These are phyloP conservation scores for Globisporangium solare DNA, from an alignment of 352 stramenopile species.

Conservation along the genomic window DNA sequence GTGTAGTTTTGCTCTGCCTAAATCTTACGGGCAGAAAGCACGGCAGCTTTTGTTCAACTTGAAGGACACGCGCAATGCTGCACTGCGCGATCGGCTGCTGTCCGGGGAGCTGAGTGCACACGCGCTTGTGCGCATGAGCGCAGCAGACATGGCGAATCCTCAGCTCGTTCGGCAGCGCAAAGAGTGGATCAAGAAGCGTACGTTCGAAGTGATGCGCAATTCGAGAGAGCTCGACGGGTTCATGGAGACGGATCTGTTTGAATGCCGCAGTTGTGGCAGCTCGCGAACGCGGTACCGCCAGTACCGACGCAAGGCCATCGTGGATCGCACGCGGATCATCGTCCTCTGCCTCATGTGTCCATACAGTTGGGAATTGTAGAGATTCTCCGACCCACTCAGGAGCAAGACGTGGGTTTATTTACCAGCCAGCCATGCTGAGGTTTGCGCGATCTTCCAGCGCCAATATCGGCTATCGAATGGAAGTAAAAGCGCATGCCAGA, in stretches of 20 bases:
- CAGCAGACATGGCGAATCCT: conserved; percentile 81
- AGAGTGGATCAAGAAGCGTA: conserved; percentile 85
- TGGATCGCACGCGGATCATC: conserved; percentile 81
- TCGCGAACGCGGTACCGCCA: conserved; percentile 74
- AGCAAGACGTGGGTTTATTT: too few relatives aligned
- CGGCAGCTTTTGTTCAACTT: conserved; percentile 82
- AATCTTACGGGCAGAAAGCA: conserved; percentile 76
- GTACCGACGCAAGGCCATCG: conserved; percentile 78
- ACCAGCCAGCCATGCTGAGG: too few relatives aligned
- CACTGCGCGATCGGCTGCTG: conserved; percentile 63
- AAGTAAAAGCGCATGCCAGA: too few relatives aligned
- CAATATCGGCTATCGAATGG: too few relatives aligned
- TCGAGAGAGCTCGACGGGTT: conserved; percentile 59
- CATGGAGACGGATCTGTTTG: conserved; percentile 73
- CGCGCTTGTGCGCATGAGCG: conserved; percentile 72
- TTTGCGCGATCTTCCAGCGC: too few relatives aligned
- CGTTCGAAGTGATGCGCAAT: conserved; percentile 78
- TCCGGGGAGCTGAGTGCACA: conserved; percentile 45
- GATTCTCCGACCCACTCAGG: conserved; percentile 5
- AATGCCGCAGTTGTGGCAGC: conserved; percentile 76
- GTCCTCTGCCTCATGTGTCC: conserved; percentile 74
- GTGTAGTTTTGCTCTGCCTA: conserved; percentile 60
- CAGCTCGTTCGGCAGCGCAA: conserved; percentile 75
- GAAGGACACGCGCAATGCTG: conserved; percentile 62
- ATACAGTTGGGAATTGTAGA: conserved; percentile 77